These are phyloP conservation scores for Coelastrella sp. DNA, from an alignment of 139 green algal species.

Conservation along the genomic window DNA sequence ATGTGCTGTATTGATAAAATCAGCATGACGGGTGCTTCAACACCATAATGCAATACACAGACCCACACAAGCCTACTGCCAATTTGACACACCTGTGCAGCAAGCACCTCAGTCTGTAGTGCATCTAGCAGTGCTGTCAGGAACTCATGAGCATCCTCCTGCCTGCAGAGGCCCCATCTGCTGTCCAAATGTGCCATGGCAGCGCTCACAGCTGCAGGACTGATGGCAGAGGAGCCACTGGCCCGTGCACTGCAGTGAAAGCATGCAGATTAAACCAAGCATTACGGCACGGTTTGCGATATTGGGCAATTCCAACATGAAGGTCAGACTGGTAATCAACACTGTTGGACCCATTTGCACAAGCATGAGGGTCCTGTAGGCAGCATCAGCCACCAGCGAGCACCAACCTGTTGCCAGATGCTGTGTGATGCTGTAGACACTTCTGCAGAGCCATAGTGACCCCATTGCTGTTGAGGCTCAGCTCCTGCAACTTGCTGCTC, in stretches of 20 bases:
- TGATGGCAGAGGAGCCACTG: constrained; percentile 39
- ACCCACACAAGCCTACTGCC: too few species aligned
- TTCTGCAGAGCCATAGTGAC: constrained; percentile 47
- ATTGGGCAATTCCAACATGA: too few species aligned
- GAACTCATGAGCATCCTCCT: constrained; percentile 85
- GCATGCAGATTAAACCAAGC: too few species aligned
- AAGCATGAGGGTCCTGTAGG: too few species aligned
- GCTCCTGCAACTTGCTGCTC: neutral
- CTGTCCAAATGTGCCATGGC: constrained; percentile 56
- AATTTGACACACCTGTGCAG: constrained; percentile 51
- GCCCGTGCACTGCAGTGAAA: neutral
- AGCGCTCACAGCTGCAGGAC: constrained; percentile 53
- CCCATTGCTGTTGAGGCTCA: constrained; percentile 37
- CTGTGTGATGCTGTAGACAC: constrained; percentile 37
- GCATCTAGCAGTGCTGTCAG: constrained; percentile 72
- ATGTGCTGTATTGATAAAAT: too few species aligned
- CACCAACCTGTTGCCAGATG: neutral
- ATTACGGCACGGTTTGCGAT: too few species aligned
- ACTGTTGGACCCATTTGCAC: neutral
- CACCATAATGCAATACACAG: too few species aligned
- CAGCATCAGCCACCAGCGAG: too few species aligned
- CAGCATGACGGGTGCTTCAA: too few species aligned
- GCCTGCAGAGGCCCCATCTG: constrained; percentile 60
- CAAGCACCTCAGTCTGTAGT: constrained; percentile 73
- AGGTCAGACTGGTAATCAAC: too few species aligned